Conservation (phyloP, 805 yeast species). For the Candida andamanensis region DNA sequence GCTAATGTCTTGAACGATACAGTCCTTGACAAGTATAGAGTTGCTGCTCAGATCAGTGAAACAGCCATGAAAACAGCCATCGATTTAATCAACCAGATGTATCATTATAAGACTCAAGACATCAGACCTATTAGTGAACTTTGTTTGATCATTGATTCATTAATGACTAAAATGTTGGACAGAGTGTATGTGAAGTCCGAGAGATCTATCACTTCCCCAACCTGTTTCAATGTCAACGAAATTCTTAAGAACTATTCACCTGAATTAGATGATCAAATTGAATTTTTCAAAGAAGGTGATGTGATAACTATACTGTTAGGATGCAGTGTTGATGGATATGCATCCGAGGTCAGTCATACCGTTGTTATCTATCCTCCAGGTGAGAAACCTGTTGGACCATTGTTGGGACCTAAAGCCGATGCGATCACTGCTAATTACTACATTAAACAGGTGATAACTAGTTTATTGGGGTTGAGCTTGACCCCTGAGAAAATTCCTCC, state of each 20-base stretch:
- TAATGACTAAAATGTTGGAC: constrained; percentile 54
- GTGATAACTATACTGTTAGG: constrained; percentile 81
- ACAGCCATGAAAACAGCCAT: constrained; percentile 67
- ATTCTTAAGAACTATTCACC: constrained; percentile 79
- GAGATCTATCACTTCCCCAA: constrained; percentile 92
- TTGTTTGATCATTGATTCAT: constrained; percentile 78
- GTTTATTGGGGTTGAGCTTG: constrained; percentile 66
- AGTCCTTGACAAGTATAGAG: constrained; percentile 75
- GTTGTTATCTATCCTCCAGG: constrained; percentile 75
- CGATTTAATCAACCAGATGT: constrained; percentile 64
- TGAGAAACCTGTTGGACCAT: constrained; percentile 65
- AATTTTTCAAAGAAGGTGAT: constrained; percentile 67
- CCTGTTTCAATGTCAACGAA: constrained; percentile 79
- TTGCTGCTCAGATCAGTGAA: constrained; percentile 86
- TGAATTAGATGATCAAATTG: constrained; percentile 60
- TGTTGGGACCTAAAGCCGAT: constrained; percentile 81
- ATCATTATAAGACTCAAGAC: constrained; percentile 48
- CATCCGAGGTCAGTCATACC: constrained; percentile 83
- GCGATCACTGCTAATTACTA: constrained; percentile 84
- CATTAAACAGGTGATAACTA: constrained; percentile 81
- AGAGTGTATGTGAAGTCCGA: constrained; percentile 64
- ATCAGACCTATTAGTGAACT: constrained; percentile 58
- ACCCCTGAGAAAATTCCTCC: constrained; percentile 71
- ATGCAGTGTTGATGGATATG: constrained; percentile 92
- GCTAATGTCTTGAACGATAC: constrained; percentile 60